Evolutionary conservation across 2,329 filamentous ascomycete genomes (phyloP).

Genomic region (Hypoxylon sp.): DNA sequence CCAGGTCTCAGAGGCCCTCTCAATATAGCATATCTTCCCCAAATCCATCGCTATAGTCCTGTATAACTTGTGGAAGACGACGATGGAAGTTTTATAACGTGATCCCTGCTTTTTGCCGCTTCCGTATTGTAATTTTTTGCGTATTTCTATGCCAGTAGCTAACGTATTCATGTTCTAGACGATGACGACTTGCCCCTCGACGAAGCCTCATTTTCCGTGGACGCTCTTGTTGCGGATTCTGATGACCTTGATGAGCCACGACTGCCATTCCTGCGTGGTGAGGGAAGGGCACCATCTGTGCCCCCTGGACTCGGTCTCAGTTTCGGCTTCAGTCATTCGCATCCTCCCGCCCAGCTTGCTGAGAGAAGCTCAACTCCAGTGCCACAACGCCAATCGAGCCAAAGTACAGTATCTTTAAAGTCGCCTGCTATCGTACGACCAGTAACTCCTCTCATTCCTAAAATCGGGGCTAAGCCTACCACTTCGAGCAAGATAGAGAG

Average conservation of each 20-base stretch:
- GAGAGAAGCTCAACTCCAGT: constrained; percentile 45
- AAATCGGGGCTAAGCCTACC: constrained; percentile 51
- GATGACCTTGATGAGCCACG: constrained; percentile 52
- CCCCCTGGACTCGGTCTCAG: constrained; percentile 63
- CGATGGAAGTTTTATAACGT: constrained; percentile 71
- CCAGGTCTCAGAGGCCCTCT: constrained; percentile 58
- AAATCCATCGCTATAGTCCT: constrained; percentile 58
- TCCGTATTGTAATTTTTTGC: constrained; percentile 50
- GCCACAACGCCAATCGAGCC: constrained; percentile 43
- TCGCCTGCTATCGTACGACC: constrained; percentile 53
- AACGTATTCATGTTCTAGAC: constrained; percentile 70
- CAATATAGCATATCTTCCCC: constrained; percentile 65
- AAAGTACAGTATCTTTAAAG: constrained; percentile 33
- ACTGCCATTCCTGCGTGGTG: constrained; percentile 42
- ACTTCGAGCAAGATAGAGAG: constrained; percentile 44
- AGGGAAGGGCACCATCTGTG: constrained; percentile 54
- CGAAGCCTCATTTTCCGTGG: constrained; percentile 74
- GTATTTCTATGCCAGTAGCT: constrained; percentile 48
- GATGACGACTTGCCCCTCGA: constrained; percentile 74
- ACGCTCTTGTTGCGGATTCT: constrained; percentile 76
- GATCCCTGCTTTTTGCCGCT: constrained; percentile 57
- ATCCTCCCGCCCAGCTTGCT: constrained; percentile 51
- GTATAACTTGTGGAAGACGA: constrained; percentile 71
- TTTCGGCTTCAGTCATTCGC: constrained; percentile 53
- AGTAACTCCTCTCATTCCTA: constrained; percentile 52